Percentiles rank a stretch among this genome's conserved stretches.
phyloP scores from a whole-genome alignment of 345 rosid genomes.

The Turritis glabra region DNA sequence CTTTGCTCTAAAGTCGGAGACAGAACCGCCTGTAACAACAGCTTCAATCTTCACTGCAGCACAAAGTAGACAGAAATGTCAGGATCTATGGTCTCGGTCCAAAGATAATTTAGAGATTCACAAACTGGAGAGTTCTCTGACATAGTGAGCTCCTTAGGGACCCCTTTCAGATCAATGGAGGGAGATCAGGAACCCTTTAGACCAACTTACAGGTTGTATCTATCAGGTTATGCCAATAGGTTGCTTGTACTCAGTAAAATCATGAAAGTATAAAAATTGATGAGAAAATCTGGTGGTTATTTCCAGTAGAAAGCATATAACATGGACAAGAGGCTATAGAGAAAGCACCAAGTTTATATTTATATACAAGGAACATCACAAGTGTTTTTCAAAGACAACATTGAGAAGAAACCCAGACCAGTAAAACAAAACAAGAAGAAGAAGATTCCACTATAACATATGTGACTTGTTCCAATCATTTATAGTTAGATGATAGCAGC shows the following conservation, averaged over 20 bases:
- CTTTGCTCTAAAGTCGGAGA: too few species aligned
- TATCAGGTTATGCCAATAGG: too few species aligned
- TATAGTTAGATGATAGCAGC: slow-evolving; percentile 21
- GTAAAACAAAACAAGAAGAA: neutral
- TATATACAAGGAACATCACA: slow-evolving; percentile 2
- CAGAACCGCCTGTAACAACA: slow-evolving; percentile 60
- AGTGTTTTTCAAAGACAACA: neutral
- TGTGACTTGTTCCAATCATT: neutral
- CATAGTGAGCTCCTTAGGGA: slow-evolving; percentile 47
- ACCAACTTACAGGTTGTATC: slow-evolving; percentile 48
- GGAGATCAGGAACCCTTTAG: slow-evolving; percentile 53
- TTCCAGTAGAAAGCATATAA: neutral
- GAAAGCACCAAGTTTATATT: slow-evolving; percentile 1
- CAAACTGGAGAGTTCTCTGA: slow-evolving; percentile 53
- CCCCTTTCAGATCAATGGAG: slow-evolving; percentile 50
- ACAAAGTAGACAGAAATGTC: slow-evolving; percentile 45
- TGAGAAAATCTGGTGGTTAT: neutral
- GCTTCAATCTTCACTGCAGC: slow-evolving; percentile 54
- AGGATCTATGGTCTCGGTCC: slow-evolving; percentile 52
- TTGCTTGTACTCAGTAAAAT: too few species aligned
- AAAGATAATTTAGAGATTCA: slow-evolving; percentile 26
- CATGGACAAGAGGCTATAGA: neutral
- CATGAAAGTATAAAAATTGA: too few species aligned
- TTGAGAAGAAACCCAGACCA: neutral
- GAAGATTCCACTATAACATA: neutral